phyloP scores from a whole-genome alignment of 1,139 yeast genomes.

The Suzukiozyma palmioleophila region DNA sequence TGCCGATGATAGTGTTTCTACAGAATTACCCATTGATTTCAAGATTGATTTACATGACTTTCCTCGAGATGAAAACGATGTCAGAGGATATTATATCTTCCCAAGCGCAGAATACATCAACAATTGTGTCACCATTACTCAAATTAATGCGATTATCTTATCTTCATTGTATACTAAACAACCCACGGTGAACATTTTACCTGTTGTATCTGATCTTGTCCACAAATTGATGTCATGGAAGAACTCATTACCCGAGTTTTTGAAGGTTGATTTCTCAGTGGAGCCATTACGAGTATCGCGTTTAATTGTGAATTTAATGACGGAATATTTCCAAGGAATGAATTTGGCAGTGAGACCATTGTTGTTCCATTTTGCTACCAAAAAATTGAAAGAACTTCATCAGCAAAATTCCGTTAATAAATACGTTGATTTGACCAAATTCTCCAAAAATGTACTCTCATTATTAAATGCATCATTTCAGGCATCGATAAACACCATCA shows the following conservation, averaged over 20 bases:
- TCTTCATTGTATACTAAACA: slow-evolving; percentile 72
- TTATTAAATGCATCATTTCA: slow-evolving; percentile 77
- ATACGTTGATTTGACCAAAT: slow-evolving; percentile 63
- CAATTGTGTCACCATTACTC: slow-evolving; percentile 77
- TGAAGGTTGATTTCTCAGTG: slow-evolving; percentile 59
- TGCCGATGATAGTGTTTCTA: slow-evolving; percentile 73
- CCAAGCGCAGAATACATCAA: slow-evolving; percentile 78
- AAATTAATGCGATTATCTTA: slow-evolving; percentile 71
- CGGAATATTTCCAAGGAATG: slow-evolving; percentile 83
- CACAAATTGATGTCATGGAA: slow-evolving; percentile 71
- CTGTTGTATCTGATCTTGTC: slow-evolving; percentile 69
- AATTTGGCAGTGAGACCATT: slow-evolving; percentile 80
- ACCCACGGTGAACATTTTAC: slow-evolving; percentile 69
- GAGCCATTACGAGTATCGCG: slow-evolving; percentile 58
- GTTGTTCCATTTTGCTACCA: slow-evolving; percentile 72
- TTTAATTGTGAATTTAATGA: slow-evolving; percentile 71
- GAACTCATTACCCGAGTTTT: slow-evolving; percentile 56
- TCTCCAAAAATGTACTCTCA: slow-evolving; percentile 64
- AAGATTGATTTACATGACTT: slow-evolving; percentile 54
- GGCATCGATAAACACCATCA: slow-evolving; percentile 75
- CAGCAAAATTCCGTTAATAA: slow-evolving; percentile 39
- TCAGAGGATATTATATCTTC: slow-evolving; percentile 57
- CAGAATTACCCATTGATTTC: slow-evolving; percentile 72
- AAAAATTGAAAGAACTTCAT: slow-evolving; percentile 55
- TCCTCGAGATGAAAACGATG: slow-evolving; percentile 47